Base-by-base conservation (phyloP, 495 filamentous ascomycete genomes). In the Xeromyces bisporus region DNA sequence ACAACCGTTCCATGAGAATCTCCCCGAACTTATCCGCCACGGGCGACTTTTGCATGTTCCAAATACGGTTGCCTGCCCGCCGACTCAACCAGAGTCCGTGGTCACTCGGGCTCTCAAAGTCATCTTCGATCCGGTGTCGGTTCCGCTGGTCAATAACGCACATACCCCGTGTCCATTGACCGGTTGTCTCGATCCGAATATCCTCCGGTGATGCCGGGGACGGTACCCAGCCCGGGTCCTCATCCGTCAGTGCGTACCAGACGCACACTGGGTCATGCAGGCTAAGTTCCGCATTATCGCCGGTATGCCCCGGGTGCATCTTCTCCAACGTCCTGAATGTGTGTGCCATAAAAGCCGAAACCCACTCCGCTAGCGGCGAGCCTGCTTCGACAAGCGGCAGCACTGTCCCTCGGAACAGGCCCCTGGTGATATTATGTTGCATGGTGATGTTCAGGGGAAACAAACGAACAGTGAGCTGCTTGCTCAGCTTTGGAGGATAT, bases 91-190 rank as follows among this genome's bases (percentile, higher is more conserved):
- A 94, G 6, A 72, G 66, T 12, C 73, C 73, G 23, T 70, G 67
- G 42, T 93, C 85, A 29, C 60, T 67, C 12, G 64, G 36, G 31
- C 60, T 54, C 33, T 80, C 64, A 23, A 57, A 50, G 20, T 75
- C 70, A 7, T 53, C 57, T n/a, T 67, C 72, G 2, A 70, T 58
- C 36, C 62, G 71, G 39, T 71, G 73, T 27, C 67, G 51, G 27
- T 56, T 65, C 9, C 89, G 64, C 7, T 72, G 58, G 53, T 97
- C 91, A 20, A 83, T 60, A 11, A 96, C 67, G 48, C 82, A 85
- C 75, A 84, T 81, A 2, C 89, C 89, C 26, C 78, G 62, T 31
- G 87, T 93, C 89, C 89, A 97, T 54, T 96, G 87, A 3, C 89
- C 89, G 18, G 65, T 48, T 1, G 80, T 81, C 50, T 97, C 89